These are phyloP conservation scores for Penicillium bialowiezense DNA, from an alignment of 495 filamentous ascomycete genomes.

Conservation along the genomic window DNA sequence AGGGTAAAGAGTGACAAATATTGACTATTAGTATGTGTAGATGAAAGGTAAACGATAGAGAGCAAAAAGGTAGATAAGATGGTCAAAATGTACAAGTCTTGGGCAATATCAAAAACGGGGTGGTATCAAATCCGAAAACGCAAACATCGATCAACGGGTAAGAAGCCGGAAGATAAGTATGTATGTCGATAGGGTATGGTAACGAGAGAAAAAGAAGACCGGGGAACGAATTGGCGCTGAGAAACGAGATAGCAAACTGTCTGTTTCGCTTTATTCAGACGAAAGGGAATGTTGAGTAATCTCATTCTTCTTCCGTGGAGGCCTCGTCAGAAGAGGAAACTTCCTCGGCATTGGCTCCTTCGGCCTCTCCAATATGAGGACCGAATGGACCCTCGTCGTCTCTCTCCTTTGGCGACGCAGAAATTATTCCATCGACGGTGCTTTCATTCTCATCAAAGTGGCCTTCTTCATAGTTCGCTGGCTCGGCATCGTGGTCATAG, in stretches of 20 bases:
- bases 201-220: conserved; percentile 10
- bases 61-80: conserved; percentile 4
- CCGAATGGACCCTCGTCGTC: conserved; percentile 36
- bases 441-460: conserved; percentile 41
- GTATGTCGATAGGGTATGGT: conserved; percentile 16
- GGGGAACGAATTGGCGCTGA: not conserved
- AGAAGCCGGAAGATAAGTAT: conserved; percentile 14
- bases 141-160: conserved; percentile 23
- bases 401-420: conserved; percentile 33
- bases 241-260: conserved; percentile 3
- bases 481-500: conserved; percentile 72
- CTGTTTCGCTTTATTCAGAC: not conserved
- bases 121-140: conserved; percentile 35
- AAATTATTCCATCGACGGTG: conserved; percentile 39
- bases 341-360: not conserved
- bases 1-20: conserved; percentile 16
- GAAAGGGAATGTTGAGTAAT: not conserved
- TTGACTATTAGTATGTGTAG: conserved; percentile 25
- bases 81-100: conserved; percentile 21
- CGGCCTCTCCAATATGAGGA: conserved; percentile 26
- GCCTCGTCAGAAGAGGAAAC: conserved; percentile 1
- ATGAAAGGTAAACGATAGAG: conserved; percentile 14
- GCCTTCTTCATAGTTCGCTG: conserved; percentile 34
- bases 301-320: conserved; percentile 9
- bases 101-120: conserved; percentile 10